phyloP scores from a whole-genome alignment of 2,329 filamentous ascomycete species.

The Hymenoscyphus salicellus region DNA sequence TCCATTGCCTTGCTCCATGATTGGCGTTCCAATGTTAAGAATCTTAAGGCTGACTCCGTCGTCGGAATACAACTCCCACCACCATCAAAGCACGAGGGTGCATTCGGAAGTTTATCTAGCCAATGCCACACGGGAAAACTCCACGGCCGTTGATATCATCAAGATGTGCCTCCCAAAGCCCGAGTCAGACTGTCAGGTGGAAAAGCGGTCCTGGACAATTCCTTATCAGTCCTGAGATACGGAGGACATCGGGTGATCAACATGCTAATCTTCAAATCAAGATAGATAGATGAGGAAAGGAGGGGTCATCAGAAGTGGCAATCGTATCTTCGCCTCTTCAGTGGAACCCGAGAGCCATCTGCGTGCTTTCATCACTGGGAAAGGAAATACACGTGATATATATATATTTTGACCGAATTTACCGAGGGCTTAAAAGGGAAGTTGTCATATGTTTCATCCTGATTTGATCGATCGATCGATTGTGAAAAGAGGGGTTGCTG shows the following conservation, averaged over 20 bases:
- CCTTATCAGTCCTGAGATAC: background rate
- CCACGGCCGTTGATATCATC: background rate
- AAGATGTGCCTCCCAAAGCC: background rate
- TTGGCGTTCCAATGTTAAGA: background rate
- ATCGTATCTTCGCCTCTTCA: background rate
- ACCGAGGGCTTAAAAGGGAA: background rate
- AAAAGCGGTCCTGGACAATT: background rate
- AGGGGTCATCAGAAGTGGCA: background rate
- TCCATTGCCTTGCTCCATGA: background rate
- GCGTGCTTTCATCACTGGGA: background rate
- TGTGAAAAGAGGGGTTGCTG: background rate
- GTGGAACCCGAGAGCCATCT: background rate
- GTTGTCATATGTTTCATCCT: background rate
- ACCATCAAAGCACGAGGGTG: background rate
- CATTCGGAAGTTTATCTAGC: background rate
- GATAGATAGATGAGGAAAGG: background rate
- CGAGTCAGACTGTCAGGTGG: conserved; percentile 1
- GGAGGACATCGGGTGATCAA: background rate
- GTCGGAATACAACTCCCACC: background rate
- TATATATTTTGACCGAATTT: background rate
- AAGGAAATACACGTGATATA: background rate
- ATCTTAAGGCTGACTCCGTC: background rate
- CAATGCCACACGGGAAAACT: background rate
- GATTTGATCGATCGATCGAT: background rate
- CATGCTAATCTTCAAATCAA: background rate